A percentile compares a stretch with the other conserved stretches of the same genome.
These are phyloP conservation scores for Musa acuminata DNA, from an alignment of 176 grass and related monocot species.

Conservation along the genomic window DNA sequence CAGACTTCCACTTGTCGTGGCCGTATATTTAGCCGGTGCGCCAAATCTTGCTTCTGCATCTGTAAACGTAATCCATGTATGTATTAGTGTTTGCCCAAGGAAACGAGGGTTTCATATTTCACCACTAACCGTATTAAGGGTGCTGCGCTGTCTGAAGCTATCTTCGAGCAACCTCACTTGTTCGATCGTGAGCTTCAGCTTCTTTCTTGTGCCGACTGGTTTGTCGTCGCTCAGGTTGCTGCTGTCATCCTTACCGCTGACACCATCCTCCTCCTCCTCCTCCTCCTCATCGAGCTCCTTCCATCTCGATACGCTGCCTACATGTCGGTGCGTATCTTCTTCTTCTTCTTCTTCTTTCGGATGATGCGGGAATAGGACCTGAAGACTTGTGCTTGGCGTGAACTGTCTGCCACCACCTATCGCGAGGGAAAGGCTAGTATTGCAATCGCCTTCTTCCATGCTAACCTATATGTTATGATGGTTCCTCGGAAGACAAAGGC, in stretches of 20 bases:
- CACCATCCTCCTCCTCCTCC: not conserved
- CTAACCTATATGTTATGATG: not conserved
- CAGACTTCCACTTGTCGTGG: conserved; percentile 97
- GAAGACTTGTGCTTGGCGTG: not conserved
- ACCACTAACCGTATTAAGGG: conserved; percentile 64
- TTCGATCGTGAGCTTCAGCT: conserved; percentile 81
- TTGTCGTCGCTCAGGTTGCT: conserved; percentile 51
- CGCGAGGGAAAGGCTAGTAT: not conserved
- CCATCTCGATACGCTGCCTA: not conserved
- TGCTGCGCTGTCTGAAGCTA: conserved; percentile 78
- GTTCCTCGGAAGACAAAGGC: too few relatives aligned
- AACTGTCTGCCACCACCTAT: not conserved
- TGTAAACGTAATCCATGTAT: conserved; percentile 1
- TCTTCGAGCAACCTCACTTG: conserved; percentile 81
- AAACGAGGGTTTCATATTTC: not conserved
- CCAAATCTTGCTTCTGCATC: conserved; percentile 86
- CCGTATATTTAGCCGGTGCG: conserved; percentile 70
- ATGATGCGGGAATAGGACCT: not conserved
- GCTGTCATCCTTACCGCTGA: not conserved
- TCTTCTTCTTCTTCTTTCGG: not conserved
- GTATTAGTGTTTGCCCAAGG: not conserved
- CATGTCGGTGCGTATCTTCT: not conserved
- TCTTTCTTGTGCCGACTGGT: conserved; percentile 56
- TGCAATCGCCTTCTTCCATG: not conserved
- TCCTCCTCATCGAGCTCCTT: not conserved